phyloP scores from a whole-genome alignment of 2,329 filamentous ascomycete genomes.

The Gaeumannomyces tritici region DNA sequence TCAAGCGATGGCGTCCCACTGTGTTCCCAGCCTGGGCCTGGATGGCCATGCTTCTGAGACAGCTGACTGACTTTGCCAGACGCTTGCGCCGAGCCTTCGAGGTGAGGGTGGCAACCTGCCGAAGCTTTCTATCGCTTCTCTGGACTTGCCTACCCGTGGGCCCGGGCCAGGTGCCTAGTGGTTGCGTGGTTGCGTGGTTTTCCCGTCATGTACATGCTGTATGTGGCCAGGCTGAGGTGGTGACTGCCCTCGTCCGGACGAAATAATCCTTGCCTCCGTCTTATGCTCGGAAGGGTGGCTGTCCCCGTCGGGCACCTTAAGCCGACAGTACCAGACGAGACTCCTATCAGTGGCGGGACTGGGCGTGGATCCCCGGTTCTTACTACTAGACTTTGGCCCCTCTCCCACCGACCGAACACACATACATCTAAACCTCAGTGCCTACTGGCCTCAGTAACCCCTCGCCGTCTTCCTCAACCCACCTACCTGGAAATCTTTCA shows the following conservation, averaged over 20 bases:
- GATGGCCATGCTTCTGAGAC: background rate
- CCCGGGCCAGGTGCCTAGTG: background rate
- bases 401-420: background rate
- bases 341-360: no score
- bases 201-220: background rate
- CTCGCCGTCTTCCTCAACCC: background rate
- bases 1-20: background rate
- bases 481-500: background rate
- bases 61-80: background rate
- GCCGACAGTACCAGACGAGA: background rate
- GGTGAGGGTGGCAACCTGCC: background rate
- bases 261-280: background rate
- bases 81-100: background rate
- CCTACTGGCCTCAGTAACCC: background rate
- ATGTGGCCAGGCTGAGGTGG: background rate
- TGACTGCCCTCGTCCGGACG: background rate
- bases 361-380: background rate
- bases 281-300: background rate
- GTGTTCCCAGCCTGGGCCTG: background rate
- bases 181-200: no score
- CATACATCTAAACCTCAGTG: background rate
- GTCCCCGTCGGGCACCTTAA: background rate
- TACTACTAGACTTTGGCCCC: background rate
- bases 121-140: background rate
- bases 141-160: background rate